These are phyloP conservation scores for Aleurites moluccanus DNA, from an alignment of 441 rosid species.

Conservation along the genomic window DNA sequence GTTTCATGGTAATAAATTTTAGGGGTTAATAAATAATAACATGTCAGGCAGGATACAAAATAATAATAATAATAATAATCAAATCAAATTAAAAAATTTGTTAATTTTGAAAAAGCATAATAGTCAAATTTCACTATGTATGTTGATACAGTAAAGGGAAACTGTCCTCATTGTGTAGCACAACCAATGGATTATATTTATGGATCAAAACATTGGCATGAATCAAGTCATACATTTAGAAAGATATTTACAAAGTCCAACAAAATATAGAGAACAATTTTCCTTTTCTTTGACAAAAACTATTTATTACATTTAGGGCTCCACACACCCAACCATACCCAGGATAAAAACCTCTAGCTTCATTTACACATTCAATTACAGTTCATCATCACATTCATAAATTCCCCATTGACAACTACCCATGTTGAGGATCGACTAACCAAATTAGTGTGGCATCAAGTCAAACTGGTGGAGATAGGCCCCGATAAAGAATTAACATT, in stretches of 20 bases:
- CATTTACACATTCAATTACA: slow-evolving; percentile 29
- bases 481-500: slow-evolving; percentile 28
- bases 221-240: neutral
- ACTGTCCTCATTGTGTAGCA: no score
- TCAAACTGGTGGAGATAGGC: slow-evolving; percentile 27
- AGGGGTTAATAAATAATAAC: no score
- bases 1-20: no score
- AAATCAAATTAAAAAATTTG: no score
- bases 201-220: no score
- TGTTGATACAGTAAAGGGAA: no score
- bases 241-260: neutral
- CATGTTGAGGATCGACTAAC: neutral
- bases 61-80: no score
- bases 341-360: slow-evolving; percentile 9
- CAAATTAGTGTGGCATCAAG: slow-evolving; percentile 15
- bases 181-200: no score
- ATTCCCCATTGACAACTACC: slow-evolving; percentile 11
- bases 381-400: slow-evolving; percentile 1
- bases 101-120: no score
- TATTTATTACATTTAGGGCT: slow-evolving; percentile 21
- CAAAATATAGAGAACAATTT: neutral
- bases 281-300: slow-evolving; percentile 7
- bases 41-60: no score
- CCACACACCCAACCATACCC: slow-evolving; percentile 11
- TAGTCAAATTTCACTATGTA: no score